Percentiles rank a stretch among this genome's conserved stretches.
phyloP scores from a whole-genome alignment of 352 stramenopile species.

The Pythium insidiosum region DNA sequence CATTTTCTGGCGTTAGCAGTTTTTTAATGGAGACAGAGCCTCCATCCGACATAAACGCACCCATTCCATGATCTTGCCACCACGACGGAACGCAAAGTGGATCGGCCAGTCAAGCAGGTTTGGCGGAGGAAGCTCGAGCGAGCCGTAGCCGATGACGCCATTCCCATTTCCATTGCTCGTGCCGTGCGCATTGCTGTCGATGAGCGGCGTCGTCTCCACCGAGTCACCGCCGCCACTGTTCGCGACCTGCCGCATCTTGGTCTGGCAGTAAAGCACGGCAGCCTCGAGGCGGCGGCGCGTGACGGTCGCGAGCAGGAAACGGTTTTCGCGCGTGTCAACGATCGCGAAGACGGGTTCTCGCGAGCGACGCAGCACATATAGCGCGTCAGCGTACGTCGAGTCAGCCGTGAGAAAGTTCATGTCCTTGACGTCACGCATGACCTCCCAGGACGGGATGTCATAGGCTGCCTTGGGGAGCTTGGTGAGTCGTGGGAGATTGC shows the following conservation, averaged over 20 bases:
- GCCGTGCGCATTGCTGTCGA: neutral
- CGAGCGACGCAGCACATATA: conserved; percentile 35
- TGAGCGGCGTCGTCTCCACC: neutral
- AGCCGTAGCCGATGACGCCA: conserved; percentile 4
- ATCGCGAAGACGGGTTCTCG: conserved; percentile 67
- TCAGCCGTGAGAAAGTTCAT: conserved; percentile 61
- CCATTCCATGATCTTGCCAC: conserved; percentile 74
- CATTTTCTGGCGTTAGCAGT: neutral
- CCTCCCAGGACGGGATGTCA: conserved; percentile 77
- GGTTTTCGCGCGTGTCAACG: conserved; percentile 52
- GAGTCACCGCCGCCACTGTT: neutral
- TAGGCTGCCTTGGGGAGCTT: conserved; percentile 81
- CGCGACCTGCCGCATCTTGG: conserved; percentile 11
- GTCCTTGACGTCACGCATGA: conserved; percentile 70
- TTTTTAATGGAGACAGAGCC: neutral
- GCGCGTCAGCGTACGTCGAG: conserved; percentile 57
- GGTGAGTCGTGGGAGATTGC: conserved; percentile 60
- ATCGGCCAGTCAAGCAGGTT: conserved; percentile 41
- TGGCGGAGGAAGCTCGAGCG: conserved; percentile 1
- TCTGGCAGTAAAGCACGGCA: conserved; percentile 51
- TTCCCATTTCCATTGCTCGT: neutral
- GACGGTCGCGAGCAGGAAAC: conserved; percentile 62
- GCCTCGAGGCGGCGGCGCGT: conserved; percentile 39
- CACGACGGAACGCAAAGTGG: conserved; percentile 59
- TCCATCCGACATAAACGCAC: conserved; percentile 7